A percentile compares a stretch with the other conserved stretches of the same genome.
These are phyloP conservation scores for Macrocystidia cucumis DNA, from an alignment of 1,284 basidiomycete species.

Conservation along the genomic window DNA sequence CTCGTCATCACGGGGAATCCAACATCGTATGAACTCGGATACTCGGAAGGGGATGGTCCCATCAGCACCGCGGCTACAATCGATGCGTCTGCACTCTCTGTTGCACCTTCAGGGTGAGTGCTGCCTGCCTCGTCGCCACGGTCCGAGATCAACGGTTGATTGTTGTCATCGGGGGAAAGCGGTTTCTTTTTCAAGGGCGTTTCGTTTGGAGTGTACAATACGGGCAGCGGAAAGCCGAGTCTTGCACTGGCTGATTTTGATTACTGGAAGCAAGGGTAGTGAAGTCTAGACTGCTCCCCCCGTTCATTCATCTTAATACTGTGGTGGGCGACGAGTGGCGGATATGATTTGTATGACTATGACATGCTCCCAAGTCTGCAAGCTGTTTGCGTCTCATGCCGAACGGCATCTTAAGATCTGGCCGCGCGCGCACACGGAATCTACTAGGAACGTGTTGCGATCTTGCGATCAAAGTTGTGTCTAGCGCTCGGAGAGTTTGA, in stretches of 20 bases:
- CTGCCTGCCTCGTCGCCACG: background rate
- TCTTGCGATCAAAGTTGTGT: no score
- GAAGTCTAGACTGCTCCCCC: no score
- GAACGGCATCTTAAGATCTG: no score
- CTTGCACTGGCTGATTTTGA: conserved; percentile 25
- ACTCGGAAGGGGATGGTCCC: conserved; percentile 19
- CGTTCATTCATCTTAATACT: no score
- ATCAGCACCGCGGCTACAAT: conserved; percentile 18
- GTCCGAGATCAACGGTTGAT: background rate
- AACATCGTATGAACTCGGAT: conserved; percentile 22
- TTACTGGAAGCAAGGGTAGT: conserved; percentile 31
- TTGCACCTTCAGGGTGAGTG: conserved; percentile 24
- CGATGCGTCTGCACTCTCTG: conserved; percentile 21
- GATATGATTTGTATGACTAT: no score
- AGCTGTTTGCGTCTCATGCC: no score
- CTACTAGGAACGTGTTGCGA: no score
- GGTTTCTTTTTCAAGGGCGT: conserved; percentile 30
- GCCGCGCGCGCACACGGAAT: no score
- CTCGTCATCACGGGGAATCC: conserved; percentile 20
- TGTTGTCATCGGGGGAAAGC: conserved; percentile 11
- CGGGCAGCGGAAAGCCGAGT: conserved; percentile 27
- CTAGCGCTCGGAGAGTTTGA: no score
- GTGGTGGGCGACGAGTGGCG: no score
- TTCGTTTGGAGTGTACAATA: conserved; percentile 27
- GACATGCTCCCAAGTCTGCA: no score